phyloP scores from a whole-genome alignment of 2,329 filamentous ascomycete genomes.

The Cercospora citrullina region DNA sequence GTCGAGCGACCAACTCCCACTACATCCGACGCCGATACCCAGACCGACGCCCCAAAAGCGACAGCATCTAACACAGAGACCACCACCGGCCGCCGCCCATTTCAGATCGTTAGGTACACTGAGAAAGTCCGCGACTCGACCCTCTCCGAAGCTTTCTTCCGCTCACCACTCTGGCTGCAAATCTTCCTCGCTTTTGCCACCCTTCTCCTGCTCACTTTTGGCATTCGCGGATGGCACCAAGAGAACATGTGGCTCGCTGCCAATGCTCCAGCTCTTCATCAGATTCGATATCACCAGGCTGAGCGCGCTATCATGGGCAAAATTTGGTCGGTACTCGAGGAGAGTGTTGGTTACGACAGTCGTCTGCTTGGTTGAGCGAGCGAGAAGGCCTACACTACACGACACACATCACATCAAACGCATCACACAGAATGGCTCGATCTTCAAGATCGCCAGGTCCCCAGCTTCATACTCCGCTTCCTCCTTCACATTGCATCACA shows the following conservation, averaged over 20 bases:
- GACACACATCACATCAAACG: background rate
- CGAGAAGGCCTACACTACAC: background rate
- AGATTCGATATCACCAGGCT: constrained; percentile 1
- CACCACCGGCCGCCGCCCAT: background rate
- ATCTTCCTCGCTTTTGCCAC: background rate
- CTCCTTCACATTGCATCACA: background rate
- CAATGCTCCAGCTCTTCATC: constrained; percentile 8
- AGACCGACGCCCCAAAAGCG: background rate
- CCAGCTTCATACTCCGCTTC: background rate
- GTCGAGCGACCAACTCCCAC: background rate
- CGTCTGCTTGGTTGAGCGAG: background rate
- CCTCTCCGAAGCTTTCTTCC: background rate
- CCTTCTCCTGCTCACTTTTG: background rate
- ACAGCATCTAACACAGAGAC: background rate
- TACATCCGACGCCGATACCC: background rate
- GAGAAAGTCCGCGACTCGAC: constrained; percentile 2
- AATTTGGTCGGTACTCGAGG: background rate
- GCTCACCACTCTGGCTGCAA: constrained; percentile 3
- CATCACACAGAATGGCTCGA: background rate
- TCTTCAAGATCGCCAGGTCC: background rate
- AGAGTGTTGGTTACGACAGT: background rate
- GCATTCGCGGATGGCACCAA: background rate
- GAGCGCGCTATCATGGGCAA: constrained; percentile 3
- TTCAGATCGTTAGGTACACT: background rate
- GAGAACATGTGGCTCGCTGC: constrained; percentile 11